Evolutionary conservation across 306 rosid species (phyloP).

Genomic region (Vigna trinervia): DNA sequence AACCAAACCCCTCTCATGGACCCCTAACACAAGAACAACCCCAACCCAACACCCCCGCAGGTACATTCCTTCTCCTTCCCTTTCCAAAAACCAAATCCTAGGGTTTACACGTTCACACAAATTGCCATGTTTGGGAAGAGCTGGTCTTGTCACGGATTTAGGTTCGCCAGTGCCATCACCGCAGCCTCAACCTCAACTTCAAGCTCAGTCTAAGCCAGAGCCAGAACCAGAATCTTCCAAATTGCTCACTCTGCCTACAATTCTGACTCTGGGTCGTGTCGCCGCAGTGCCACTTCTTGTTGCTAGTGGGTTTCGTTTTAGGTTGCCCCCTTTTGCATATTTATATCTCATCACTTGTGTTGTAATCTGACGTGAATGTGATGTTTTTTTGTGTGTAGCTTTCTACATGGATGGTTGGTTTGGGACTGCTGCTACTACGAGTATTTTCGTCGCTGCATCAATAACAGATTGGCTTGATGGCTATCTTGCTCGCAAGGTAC

Average conservation of each 20-base stretch:
- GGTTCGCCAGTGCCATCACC: constrained; percentile 48
- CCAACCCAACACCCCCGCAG: not conserved
- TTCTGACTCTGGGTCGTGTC: constrained; percentile 89
- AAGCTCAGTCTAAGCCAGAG: not conserved
- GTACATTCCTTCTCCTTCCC: not conserved
- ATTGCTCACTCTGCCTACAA: constrained; percentile 88
- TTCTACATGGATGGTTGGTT: constrained; percentile 83
- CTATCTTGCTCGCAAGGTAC: constrained; percentile 92
- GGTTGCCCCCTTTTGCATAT: not conserved
- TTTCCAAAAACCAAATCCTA: constrained; percentile 1
- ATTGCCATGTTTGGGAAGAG: constrained; percentile 43
- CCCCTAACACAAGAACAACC: constrained; percentile 29
- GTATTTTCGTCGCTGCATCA: constrained; percentile 82
- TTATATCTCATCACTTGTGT: not conserved
- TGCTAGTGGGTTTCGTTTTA: constrained; percentile 55
- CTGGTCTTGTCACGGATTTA: constrained; percentile 58
- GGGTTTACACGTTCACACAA: constrained; percentile 47
- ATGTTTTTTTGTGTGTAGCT: constrained; percentile 50
- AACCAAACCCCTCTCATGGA: constrained; percentile 29
- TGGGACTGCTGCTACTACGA: constrained; percentile 84
- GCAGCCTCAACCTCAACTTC: constrained; percentile 38
- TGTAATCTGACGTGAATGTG: not conserved
- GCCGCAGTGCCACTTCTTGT: constrained; percentile 90
- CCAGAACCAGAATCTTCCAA: constrained; percentile 54
- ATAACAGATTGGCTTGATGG: constrained; percentile 99